Base-by-base conservation (phyloP, 371 early-diverging fungal genomes). In the Nematocida displodere region DNA sequence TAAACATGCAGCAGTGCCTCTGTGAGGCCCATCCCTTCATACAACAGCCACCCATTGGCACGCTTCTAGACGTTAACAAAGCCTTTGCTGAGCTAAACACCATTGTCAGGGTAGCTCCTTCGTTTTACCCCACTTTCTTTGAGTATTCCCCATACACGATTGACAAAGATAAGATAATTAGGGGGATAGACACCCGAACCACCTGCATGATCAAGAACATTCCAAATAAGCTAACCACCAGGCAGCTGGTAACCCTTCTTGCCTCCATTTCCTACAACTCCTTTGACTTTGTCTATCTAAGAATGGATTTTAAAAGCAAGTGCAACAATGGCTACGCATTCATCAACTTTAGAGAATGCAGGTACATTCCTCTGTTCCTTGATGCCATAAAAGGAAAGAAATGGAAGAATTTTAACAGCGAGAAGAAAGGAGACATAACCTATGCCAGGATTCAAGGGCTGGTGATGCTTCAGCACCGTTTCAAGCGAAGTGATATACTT, bases 201-300 rank as follows among this genome's bases (percentile, higher is more conserved):
- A 90, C 93, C 0, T 89, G 89, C 78, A 92, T 92, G 93, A 88
- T 92, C 44, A 87, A 89, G 65, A 91, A 92, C 75, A 90, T 92
- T 59, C 93, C 93, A 22, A 92, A 92, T 85, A 90, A 90, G 81
- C 89, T 89, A 77, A 88, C 89, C 11, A 83, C 87, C 86, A 82
- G 85, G 78, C 90, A 91, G 91, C 80, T 93, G 22, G 82, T 89
- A 17, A 88, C 89, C 17, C 84, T 87, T 54, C 81, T 94, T 40
- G 87, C 92, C 78, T 85, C 88, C 11, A 88, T 88, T 0, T 91
- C 91, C 78, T 79, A 83, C 53, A 89, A 87, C 39, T 77, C 84
- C n/a, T 88, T 85, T 66, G 89, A 92, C 76, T 93, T 93, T 81
- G 64, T 93, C 7, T 93, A 93, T 81, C 82, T 93, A 20, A 85